Base-by-base conservation (phyloP, 257 asterid genomes). In the Solanum neorickii region DNA sequence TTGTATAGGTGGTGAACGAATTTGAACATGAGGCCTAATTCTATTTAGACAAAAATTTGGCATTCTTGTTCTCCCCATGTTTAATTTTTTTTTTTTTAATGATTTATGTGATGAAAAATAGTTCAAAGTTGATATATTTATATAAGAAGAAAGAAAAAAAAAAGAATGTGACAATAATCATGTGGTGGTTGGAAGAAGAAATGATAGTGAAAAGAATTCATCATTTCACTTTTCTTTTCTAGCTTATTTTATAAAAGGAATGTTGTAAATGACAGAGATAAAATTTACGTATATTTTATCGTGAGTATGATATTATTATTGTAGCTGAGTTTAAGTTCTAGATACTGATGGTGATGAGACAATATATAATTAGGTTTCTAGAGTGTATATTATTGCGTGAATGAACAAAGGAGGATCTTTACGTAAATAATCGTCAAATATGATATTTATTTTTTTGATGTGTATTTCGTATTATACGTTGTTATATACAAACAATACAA, bases 31-130 rank as follows among this genome's bases (percentile, higher is more conserved):
- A 42, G 98, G 98, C 91, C 95, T 94, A 69, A 95, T 93, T 87
- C 94, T 90, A 85, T 92, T 94, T 62, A 95, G 82, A 95, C 98
- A 95, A 80, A 95, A 91, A 73, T 73, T 93, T 66, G 98, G 98
- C 89, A 95, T 88, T 87, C 91, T 93, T 7, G 90, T 88, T 89
- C 87, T 88, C 4, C 92, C 96, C 98, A 91, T 93, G 74, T 83
- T 69, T 77, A 78, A 44, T 44, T 80, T 31, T 65, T 46, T 66
- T 33, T 46, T 66, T 86, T 35, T 33, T 33, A 3, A 23, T 75
- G 27, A 82, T 12, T 13, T 41, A 25, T 42, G 9, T 47, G 66
- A 20, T 37, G 44, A 39, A 52, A 29, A 35, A 27, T 80, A 47
- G 86, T 65, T 42, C 42, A 65, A 21, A 76, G 56, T n/a, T 68